phyloP scores from a whole-genome alignment of 2,329 filamentous ascomycete species.

The Venturia oleaginea region DNA sequence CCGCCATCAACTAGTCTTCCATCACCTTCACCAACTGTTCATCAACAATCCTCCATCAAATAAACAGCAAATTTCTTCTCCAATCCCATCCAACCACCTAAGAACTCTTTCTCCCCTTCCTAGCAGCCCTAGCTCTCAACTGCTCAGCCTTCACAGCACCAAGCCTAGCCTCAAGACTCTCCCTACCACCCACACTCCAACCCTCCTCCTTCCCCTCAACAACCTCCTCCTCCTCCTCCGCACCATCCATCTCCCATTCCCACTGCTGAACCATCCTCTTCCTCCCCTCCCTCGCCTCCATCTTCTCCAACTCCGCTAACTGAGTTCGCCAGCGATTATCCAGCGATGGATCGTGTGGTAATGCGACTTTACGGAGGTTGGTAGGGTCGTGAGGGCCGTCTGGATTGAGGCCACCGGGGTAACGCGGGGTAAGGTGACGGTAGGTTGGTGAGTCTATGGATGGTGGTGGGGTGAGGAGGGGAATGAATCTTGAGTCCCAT shows the following conservation, averaged over 20 bases:
- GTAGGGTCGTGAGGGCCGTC: background rate
- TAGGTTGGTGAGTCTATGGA: background rate
- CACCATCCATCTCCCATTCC: background rate
- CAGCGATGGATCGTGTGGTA: background rate
- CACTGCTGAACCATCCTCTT: background rate
- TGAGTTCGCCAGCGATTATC: background rate
- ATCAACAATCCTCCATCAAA: background rate
- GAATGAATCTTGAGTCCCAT: background rate
- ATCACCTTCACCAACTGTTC: no score
- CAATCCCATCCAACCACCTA: background rate
- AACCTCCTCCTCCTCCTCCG: background rate
- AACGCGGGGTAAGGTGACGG: background rate
- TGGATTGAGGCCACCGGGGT: background rate
- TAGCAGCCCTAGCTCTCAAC: conserved; percentile 1
- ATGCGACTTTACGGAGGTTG: background rate
- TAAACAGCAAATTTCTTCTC: background rate
- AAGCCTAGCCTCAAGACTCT: background rate
- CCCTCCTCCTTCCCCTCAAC: background rate
- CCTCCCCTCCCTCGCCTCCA: background rate
- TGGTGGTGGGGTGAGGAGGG: background rate
- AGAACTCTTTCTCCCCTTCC: background rate
- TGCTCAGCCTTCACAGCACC: background rate
- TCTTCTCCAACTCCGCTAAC: background rate
- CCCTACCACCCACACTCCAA: background rate
- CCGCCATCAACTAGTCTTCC: no score